Evolutionary conservation across 441 rosid genomes (phyloP), one percentile per base, ranked within the genome.

Genomic region (Mallotus repandus): DNA sequence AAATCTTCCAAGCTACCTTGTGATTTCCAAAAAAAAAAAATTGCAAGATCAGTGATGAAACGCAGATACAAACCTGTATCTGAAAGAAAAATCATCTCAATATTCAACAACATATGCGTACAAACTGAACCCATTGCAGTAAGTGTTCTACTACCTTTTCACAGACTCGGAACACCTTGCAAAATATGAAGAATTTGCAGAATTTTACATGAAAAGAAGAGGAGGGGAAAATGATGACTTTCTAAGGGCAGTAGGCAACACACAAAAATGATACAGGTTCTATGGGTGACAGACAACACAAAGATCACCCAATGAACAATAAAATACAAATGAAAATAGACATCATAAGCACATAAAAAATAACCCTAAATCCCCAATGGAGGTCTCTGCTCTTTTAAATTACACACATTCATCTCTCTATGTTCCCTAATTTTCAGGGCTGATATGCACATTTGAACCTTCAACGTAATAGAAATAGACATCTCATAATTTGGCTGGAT

Each of bases 131-230:
- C 61, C 68, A 64, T 77, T 29, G 69, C 48, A 11, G 63, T 14
- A 70, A 46, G 49, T 43, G 57, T 59, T 75, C 48, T 61, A 74
- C 60, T 60, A 69, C 50, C 65, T 56, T 74, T 71, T 66, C 68
- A 76, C 71, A 81, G 61, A 81, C 82, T 72, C 77, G 5, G 5
- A 48, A 74, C 13, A 22, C 66, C 82, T 80, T 78, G 65, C 66
- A 80, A 75, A 76, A 73, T 18, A 76, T 43, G 62, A 72, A 75
- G 62, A 69, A 22, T 59, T 61, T 46, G 29, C 72, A 70, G 77
- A 70, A 82, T 73, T 79, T 70, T 78, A 73, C 82, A 78, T 49
- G 35, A 70, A 18, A 54, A 57, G 5, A 54, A 53, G 9, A 18
- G 19, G n/a, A 15, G 2, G 14, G 11, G 18, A 6, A 19, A 56